Conservation (phyloP, 371 early-diverging fungal genomes). For the Cokeromyces recurvatus region DNA sequence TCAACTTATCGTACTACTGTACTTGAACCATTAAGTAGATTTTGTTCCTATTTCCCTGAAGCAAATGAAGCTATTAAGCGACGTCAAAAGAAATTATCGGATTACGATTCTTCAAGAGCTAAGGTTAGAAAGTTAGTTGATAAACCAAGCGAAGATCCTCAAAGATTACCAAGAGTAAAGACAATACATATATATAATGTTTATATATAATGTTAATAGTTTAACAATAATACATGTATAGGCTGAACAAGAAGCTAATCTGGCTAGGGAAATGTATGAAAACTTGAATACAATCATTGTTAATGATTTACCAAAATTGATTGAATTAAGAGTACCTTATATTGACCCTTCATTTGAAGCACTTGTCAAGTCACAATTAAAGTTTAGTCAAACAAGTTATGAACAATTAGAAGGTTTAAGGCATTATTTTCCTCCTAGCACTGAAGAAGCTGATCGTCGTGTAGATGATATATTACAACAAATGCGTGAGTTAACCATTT, state of each 20-base stretch:
- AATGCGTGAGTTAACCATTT: slow-evolving; percentile 79
- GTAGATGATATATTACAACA: slow-evolving; percentile 74
- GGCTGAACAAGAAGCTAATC: slow-evolving; percentile 69
- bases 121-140: slow-evolving; percentile 78
- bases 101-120: slow-evolving; percentile 78
- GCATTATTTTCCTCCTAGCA: slow-evolving; percentile 40
- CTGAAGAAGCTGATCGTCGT: slow-evolving; percentile 48
- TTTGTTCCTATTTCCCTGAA: slow-evolving; percentile 86
- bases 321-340: slow-evolving; percentile 82
- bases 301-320: slow-evolving; percentile 83
- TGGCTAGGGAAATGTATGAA: slow-evolving; percentile 74
- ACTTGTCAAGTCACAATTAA: slow-evolving; percentile 79
- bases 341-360: slow-evolving; percentile 92
- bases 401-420: slow-evolving; percentile 52
- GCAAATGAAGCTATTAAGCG: slow-evolving; percentile 88
- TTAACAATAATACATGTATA: no score
- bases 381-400: slow-evolving; percentile 70
- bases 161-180: slow-evolving; percentile 54
- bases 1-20: slow-evolving; percentile 78
- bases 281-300: slow-evolving; percentile 72
- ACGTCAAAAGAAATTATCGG: slow-evolving; percentile 81
- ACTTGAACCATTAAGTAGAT: slow-evolving; percentile 82
- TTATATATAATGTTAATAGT: no score
- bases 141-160: slow-evolving; percentile 75
- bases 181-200: neutral